Conservation (phyloP, 2,329 filamentous ascomycete genomes). For the Fusarium papillatum region DNA sequence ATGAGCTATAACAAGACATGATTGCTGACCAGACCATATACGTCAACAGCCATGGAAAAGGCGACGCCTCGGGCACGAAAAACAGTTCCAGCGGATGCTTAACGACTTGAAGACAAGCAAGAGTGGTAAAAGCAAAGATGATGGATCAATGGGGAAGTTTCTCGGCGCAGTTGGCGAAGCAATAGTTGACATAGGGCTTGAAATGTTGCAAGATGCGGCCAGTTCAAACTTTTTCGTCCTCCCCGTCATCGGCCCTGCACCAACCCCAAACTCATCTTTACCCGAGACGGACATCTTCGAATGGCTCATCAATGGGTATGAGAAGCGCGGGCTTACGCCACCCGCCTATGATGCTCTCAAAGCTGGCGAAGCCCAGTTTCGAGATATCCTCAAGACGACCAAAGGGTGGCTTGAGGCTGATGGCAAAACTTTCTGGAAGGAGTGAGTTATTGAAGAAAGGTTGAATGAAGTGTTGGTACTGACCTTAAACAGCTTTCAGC, state of each 20-base stretch:
- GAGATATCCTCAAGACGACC: background rate
- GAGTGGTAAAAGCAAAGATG: background rate
- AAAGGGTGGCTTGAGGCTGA: background rate
- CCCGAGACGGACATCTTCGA: background rate
- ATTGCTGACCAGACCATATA: background rate
- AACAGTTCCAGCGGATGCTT: background rate
- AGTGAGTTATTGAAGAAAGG: background rate
- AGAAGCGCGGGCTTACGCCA: background rate
- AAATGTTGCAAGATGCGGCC: background rate
- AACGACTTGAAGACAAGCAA: background rate
- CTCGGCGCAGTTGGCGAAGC: background rate
- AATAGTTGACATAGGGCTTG: background rate
- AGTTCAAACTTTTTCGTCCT: background rate
- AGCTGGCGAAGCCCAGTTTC: background rate
- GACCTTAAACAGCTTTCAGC: background rate
- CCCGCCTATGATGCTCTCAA: background rate
- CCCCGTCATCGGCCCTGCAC: background rate
- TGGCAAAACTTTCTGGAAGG: background rate
- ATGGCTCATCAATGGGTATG: background rate
- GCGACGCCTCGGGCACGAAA: background rate
- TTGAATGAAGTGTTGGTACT: background rate
- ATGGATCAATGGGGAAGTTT: background rate
- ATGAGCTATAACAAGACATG: background rate
- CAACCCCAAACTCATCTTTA: background rate
- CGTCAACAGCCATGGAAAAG: background rate